Evolutionary conservation across 2,329 filamentous ascomycete genomes (phyloP), one percentile per base, ranked within the genome.

Genomic region (Hymenoscyphus repandus): DNA sequence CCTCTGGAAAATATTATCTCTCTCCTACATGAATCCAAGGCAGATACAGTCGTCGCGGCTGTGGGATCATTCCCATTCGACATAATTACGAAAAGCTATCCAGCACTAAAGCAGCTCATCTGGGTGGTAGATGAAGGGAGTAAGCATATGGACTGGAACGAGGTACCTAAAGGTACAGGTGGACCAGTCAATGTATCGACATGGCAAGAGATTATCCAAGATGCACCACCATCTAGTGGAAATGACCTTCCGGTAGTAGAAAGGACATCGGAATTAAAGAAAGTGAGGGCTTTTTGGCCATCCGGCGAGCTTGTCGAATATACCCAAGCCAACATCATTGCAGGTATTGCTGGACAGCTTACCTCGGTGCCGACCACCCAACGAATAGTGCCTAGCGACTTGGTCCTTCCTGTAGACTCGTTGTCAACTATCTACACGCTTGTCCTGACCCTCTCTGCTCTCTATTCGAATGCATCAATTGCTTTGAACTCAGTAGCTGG

Each of bases 51-150:
- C 15, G 78, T 99, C 53, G 89, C 90, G 2, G 83, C 86, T 31
- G 91, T 92, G 2, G 93, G 93, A 38, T 83, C 86, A n/a, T 79
- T 97, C 51, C 88, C 93, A 18, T 82, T 96, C 39, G 84, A 90
- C 55, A 72, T 78, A 34, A 78, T 95, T 11, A 78, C 83, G 47
- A 80, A 84, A 62, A 77, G 75, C 47, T 90, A 88, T 62, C 77
- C 84, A 5, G 77, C 79, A 34, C 76, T 99, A 41, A 84, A 83
- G 54, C 82, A 90, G 59, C 77, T 96, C 31, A 80, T 96, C 60
- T 97, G 91, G 89, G 91, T 96, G 11, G 90, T 95, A 5, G 92
- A 96, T 62, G 81, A 90, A 64, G 90, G 90, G 38, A 96, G 85
- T 72, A 82, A 83, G 60, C 92, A 97, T 66, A 86, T 99, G 78